phyloP scores from a whole-genome alignment of 2,329 filamentous ascomycete species.

The Dothideomycetes sp. region DNA sequence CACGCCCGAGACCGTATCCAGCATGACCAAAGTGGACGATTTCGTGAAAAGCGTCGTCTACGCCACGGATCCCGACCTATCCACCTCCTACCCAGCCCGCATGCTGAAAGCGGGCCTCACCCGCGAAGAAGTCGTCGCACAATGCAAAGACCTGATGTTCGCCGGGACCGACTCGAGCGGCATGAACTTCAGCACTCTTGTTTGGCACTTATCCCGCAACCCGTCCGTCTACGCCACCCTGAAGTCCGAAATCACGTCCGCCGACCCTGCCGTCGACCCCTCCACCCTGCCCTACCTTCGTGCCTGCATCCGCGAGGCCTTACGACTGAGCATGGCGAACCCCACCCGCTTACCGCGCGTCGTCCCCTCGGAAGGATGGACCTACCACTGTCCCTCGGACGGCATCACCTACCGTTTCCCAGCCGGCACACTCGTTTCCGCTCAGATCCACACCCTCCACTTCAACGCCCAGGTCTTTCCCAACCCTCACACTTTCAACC shows the following conservation, averaged over 20 bases:
- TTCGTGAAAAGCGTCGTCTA: slow-evolving; percentile 32
- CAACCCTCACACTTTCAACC: slow-evolving; percentile 32
- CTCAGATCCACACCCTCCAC: slow-evolving; percentile 36
- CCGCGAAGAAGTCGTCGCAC: slow-evolving; percentile 33
- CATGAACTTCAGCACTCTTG: slow-evolving; percentile 39
- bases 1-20: slow-evolving; percentile 23
- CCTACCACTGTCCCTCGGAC: slow-evolving; percentile 18
- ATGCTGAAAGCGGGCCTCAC: slow-evolving; percentile 34
- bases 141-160: slow-evolving; percentile 45
- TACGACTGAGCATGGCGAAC: slow-evolving; percentile 41
- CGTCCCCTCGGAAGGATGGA: slow-evolving; percentile 30
- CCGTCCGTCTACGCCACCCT: slow-evolving; percentile 25
- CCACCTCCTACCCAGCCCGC: slow-evolving; percentile 38
- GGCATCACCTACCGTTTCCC: slow-evolving; percentile 20
- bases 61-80: slow-evolving; percentile 20
- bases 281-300: slow-evolving; percentile 34
- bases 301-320: slow-evolving; percentile 37
- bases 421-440: slow-evolving; percentile 33
- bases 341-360: slow-evolving; percentile 39
- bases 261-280: slow-evolving; percentile 18
- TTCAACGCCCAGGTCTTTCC: slow-evolving; percentile 33
- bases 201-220: slow-evolving; percentile 33
- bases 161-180: slow-evolving; percentile 44
- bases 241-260: background rate
- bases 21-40: slow-evolving; percentile 29